Evolutionary conservation across 768 basidiomycete genomes (phyloP).

Genomic region (Ramaria rubella): DNA sequence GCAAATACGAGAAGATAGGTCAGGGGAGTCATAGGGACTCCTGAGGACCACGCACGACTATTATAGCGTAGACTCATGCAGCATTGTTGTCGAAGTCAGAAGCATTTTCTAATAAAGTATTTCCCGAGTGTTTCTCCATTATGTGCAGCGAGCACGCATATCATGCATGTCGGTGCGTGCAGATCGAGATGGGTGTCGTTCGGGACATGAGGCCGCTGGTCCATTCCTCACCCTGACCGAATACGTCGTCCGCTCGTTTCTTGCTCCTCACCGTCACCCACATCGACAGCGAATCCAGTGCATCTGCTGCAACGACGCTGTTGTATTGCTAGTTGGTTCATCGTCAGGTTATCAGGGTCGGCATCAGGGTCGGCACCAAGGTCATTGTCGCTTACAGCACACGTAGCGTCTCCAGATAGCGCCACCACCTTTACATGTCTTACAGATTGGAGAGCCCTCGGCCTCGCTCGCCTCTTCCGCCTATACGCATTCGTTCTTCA

Average conservation of each 20-base stretch:
- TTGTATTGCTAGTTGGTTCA: too few species aligned
- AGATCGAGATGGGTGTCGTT: not conserved
- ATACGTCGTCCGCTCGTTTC: not conserved
- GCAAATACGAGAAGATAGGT: too few species aligned
- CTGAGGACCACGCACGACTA: too few species aligned
- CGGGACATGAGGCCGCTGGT: not conserved
- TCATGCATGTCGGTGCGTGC: not conserved
- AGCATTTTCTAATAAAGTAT: too few species aligned
- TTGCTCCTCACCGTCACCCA: not conserved
- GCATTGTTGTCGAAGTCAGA: too few species aligned
- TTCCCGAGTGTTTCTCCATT: not conserved
- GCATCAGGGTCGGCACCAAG: too few species aligned
- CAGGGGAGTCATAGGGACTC: too few species aligned
- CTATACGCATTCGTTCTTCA: conserved; percentile 43
- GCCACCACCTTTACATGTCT: conserved; percentile 39
- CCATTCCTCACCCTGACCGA: not conserved
- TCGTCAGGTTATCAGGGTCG: too few species aligned
- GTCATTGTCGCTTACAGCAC: too few species aligned
- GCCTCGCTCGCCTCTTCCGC: conserved; percentile 55
- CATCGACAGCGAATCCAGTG: not conserved
- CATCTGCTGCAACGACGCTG: not conserved
- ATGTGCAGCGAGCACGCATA: not conserved
- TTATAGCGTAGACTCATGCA: not conserved
- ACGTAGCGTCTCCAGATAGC: too few species aligned
- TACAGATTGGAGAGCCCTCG: conserved; percentile 62